Percentiles rank a stretch among this genome's conserved stretches.
Conservation (phyloP, 2,329 filamentous ascomycete species). For the Fonsecaea nubica region DNA sequence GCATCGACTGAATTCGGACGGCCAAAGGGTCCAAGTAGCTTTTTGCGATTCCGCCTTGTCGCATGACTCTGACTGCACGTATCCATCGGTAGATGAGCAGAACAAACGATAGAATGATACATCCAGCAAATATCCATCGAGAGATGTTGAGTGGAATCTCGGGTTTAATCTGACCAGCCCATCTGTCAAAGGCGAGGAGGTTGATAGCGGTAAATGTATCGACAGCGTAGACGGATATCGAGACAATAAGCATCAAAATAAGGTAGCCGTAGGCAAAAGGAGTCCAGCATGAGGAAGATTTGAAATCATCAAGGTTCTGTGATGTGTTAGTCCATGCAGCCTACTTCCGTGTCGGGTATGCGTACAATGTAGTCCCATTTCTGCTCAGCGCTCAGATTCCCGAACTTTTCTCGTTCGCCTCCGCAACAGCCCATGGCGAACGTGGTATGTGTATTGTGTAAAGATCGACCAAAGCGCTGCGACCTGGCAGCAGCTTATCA, state of each 20-base stretch:
- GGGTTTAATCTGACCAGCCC: constrained; percentile 83
- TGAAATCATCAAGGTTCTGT: constrained; percentile 75
- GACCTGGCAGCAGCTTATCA: constrained; percentile 34
- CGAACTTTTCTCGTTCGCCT: constrained; percentile 64
- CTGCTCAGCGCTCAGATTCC: constrained; percentile 77
- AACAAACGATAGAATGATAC: constrained; percentile 88
- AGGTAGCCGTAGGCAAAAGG: constrained; percentile 84
- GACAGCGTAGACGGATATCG: constrained; percentile 82
- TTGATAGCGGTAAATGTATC: constrained; percentile 95
- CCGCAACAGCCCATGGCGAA: constrained; percentile 70
- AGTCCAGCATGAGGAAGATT: constrained; percentile 76
- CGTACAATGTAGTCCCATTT: constrained; percentile 93
- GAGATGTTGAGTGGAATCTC: constrained; percentile 77
- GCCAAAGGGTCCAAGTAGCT: constrained; percentile 90
- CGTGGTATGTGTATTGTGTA: constrained; percentile 7
- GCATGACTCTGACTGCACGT: constrained; percentile 80
- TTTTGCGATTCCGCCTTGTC: constrained; percentile 82
- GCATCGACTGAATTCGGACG: constrained; percentile 80
- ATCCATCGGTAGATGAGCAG: constrained; percentile 82
- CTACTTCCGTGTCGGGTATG: constrained; percentile 29
- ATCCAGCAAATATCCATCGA: constrained; percentile 93
- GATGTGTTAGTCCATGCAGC: constrained; percentile 27
- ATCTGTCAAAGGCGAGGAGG: constrained; percentile 83
- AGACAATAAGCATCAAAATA: constrained; percentile 78
- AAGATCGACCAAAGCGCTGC: constrained; percentile 28